Base-by-base conservation (phyloP, 495 filamentous ascomycete genomes). In the Aspergillus egyptiacus region DNA sequence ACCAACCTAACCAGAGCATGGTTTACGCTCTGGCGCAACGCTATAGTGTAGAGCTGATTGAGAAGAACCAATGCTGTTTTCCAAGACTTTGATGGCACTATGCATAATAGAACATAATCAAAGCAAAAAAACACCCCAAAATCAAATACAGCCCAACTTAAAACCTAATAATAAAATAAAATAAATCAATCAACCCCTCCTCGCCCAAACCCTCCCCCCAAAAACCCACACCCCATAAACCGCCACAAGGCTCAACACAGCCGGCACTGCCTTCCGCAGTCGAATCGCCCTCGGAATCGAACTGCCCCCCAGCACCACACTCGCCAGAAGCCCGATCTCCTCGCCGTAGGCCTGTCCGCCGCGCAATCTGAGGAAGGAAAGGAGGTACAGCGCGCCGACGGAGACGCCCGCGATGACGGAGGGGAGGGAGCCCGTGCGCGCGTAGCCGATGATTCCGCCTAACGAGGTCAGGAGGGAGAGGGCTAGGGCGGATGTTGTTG, bases 381-480 rank as follows among this genome's bases (percentile, higher is more conserved):
- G 73, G 62, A 89, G 56, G 58, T 74, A 74, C 18, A 74, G 55
- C 72, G 69, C 66, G 40, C 93, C 93, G 56, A 98, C 88, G 22
- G 82, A 82, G 46, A 85, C 60, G 24, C 93, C 93, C 17, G 93
- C 93, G 2, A 76, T 78, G 52, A 97, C 72, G 13, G 89, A 95
- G 31, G 91, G 91, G 50, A 91, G 63, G 19, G 90, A 96, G 48
- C 87, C 82, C 0, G 89, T 93, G 60, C 83, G 83, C 25, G 75
- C 71, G 67, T 85, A 98, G 60, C 93, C 93, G 57, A 86, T 85
- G 44, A 83, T 82, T 50, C 93, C 93, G 55, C 93, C 93, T 34
- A 84, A 72, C 40, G 89, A 89, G 51, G 89, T 96, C 23, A 98
- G 75, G 56, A 79, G 74, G 43, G 84, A 86, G 65, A 98, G 84